Evolutionary conservation across 345 rosid genomes (phyloP).

Genomic region (Eucalyptus camaldulensis): DNA sequence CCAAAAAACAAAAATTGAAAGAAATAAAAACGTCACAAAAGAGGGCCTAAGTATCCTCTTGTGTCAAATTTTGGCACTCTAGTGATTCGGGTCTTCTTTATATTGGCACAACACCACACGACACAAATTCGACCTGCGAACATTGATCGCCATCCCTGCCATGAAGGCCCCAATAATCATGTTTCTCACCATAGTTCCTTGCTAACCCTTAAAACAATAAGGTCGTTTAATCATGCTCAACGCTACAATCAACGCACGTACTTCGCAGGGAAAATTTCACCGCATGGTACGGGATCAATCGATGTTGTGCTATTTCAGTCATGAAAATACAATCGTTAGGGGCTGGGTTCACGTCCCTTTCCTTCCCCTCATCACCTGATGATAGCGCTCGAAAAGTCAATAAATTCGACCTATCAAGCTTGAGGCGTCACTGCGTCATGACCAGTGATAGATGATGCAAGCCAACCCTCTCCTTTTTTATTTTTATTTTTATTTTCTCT

Average conservation of each 20-base stretch:
- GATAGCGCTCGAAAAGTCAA: neutral
- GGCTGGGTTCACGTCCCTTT: neutral
- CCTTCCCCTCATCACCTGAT: neutral
- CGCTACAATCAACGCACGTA: neutral
- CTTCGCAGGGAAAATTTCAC: neutral
- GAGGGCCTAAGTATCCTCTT: too few relatives aligned
- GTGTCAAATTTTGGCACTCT: too few relatives aligned
- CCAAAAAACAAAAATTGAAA: too few relatives aligned
- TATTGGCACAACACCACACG: neutral
- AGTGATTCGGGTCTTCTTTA: neutral
- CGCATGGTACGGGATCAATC: neutral
- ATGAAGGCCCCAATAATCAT: neutral
- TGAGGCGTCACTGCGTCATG: neutral
- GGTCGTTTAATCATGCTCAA: neutral
- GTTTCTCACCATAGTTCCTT: neutral
- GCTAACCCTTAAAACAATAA: neutral
- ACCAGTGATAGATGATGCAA: neutral
- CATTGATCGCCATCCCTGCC: neutral
- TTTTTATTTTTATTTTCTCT: neutral
- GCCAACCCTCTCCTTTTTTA: neutral
- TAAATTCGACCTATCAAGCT: neutral
- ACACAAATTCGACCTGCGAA: accelerated
- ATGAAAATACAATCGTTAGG: neutral
- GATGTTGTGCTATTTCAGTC: neutral
- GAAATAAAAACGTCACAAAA: too few relatives aligned